These are phyloP conservation scores for Colletotrichum salicis DNA, from an alignment of 2,329 filamentous ascomycete species.

Conservation along the genomic window DNA sequence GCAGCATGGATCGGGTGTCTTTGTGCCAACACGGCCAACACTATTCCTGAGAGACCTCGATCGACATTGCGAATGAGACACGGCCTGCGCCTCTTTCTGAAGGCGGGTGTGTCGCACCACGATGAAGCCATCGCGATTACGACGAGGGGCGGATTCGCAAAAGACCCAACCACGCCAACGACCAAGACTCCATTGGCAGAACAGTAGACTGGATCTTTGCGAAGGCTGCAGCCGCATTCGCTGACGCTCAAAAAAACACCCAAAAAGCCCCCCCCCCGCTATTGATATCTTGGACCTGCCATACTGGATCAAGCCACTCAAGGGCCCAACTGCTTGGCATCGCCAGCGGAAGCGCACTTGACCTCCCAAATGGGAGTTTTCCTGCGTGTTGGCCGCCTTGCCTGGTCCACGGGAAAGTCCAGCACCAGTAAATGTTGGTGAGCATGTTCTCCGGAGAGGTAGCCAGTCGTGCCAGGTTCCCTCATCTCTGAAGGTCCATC, in stretches of 20 bases:
- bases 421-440: background rate
- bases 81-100: constrained; percentile 2
- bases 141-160: background rate
- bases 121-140: constrained; percentile 21
- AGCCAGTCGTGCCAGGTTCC: background rate
- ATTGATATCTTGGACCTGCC: constrained; percentile 1
- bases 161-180: constrained; percentile 3
- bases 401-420: background rate
- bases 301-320: constrained; percentile 15
- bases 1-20: background rate
- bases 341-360: background rate
- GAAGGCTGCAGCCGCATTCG: background rate
- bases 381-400: background rate
- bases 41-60: background rate
- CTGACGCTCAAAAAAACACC: background rate
- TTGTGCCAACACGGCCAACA: background rate
- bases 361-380: background rate
- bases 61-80: background rate
- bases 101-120: constrained; percentile 17
- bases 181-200: constrained; percentile 1
- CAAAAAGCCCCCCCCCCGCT: constrained; percentile 3
- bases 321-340: background rate
- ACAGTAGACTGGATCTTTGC: background rate
- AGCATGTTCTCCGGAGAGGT: too few species aligned
- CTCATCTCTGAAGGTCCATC: constrained; percentile 9